A percentile compares a stretch with the other conserved stretches of the same genome.
These are phyloP conservation scores for Camelina hispida DNA, from an alignment of 345 rosid genomes.

Conservation along the genomic window DNA sequence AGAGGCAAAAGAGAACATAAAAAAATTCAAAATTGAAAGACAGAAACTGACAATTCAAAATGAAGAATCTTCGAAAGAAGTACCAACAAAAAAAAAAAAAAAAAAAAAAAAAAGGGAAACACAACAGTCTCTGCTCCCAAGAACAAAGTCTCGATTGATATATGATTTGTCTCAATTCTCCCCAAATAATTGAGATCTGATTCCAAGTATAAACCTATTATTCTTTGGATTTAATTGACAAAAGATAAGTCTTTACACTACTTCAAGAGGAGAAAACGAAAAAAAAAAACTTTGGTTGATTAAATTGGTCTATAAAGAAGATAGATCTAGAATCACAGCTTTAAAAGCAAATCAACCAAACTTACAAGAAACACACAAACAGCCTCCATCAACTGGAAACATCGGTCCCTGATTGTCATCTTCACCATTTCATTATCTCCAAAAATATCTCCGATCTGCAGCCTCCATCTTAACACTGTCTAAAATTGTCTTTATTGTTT, in stretches of 20 bases:
- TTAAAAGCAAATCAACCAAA: neutral
- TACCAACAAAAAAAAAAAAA: no score
- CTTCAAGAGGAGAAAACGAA: neutral
- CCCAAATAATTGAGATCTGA: conserved; percentile 19
- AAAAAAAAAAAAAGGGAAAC: conserved; percentile 22
- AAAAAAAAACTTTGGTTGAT: neutral
- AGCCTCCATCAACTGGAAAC: no score
- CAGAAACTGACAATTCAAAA: conserved; percentile 33
- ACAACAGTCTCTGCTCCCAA: conserved; percentile 31
- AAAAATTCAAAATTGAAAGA: no score
- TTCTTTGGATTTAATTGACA: conserved; percentile 27
- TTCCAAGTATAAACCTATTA: conserved; percentile 31
- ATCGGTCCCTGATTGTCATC: no score
- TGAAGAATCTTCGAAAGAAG: conserved; percentile 48
- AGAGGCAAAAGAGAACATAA: conserved; percentile 41
- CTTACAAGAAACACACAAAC: neutral
- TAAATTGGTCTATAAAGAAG: neutral
- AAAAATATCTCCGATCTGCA: no score
- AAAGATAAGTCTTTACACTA: conserved; percentile 28
- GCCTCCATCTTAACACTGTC: no score
- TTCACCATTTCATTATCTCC: no score
- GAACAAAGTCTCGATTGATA: conserved; percentile 32
- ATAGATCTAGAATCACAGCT: conserved; percentile 28
- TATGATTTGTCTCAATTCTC: conserved; percentile 26
- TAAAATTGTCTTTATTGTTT: no score